Evolutionary conservation across 1,284 basidiomycete species (phyloP), one percentile per base, ranked within the genome.

Genomic region (Tilletia caries): DNA sequence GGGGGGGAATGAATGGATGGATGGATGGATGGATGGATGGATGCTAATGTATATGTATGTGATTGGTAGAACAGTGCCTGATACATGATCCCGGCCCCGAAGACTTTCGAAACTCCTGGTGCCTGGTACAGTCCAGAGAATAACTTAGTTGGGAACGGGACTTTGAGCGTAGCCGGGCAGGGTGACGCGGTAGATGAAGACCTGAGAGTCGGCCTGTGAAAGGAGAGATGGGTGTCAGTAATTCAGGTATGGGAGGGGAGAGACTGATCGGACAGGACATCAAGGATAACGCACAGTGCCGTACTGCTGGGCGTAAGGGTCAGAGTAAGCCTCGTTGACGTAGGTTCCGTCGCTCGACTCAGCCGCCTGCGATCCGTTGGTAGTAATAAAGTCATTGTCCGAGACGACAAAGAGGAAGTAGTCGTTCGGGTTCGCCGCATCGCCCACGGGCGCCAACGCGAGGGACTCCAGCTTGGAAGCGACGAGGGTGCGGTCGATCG

Each of bases 381-480:
- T 87, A 52, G 86, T 89, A 65, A 89, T 83, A 82, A 89, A 89
- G 79, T 90, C 89, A 75, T 90, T 90, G 81, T 90, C 89, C 67
- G 86, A 84, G 23, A 86, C 86, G 12, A 87, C 87, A 83, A 89
- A 87, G 41, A 91, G 83, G 85, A 90, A 90, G 81, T 87, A 90
- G 77, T 90, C 89, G 77, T 90, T 84, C 0, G 88, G 88, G 75
- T 84, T 86, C 0, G 75, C 78, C 3, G 84, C 75, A 73, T 90
- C 88, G 1, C 85, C 79, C 25, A 85, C 86, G 0, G 89, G 87
- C 2, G 87, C 88, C 12, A 91, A 83, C 15, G 89, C 88, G 65
- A 89, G 84, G 6, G 87, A 88, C 78, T 91, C 90, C 88, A 89
- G 90, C 82, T 91, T 91, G 2, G 87, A 86, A 70, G 87, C 87